A percentile compares a stretch with the other conserved stretches of the same genome.
Evolutionary conservation across 2,329 filamentous ascomycete species (phyloP).

Genomic region (Hawksworthiomyces lignivorus): DNA sequence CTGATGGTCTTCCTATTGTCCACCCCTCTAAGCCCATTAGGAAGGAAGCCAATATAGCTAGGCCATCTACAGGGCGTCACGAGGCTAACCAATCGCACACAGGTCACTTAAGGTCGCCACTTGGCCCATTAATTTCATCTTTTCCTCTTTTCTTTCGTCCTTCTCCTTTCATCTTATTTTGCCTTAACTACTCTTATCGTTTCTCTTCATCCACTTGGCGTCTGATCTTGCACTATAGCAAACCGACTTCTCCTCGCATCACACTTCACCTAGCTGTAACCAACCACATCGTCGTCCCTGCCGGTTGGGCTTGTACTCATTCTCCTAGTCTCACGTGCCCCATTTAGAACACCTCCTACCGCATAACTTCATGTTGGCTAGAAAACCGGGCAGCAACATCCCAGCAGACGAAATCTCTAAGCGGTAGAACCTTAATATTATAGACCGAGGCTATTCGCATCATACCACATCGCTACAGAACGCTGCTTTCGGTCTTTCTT

Average conservation of each 20-base stretch:
- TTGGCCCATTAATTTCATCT: slow-evolving; percentile 5
- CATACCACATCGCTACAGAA: slow-evolving; percentile 1
- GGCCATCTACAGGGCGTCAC: slow-evolving; percentile 12
- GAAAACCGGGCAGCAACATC: slow-evolving; percentile 1
- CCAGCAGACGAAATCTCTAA: not conserved
- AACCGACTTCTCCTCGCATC: not conserved
- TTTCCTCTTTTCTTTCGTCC: not conserved
- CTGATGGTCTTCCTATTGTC: no score
- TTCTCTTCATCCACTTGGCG: not conserved
- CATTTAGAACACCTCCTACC: not conserved
- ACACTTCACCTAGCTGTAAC: not conserved
- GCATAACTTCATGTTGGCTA: not conserved
- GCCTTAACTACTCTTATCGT: no score
- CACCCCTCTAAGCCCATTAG: not conserved
- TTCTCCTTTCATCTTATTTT: not conserved
- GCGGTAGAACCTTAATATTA: not conserved
- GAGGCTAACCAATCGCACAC: slow-evolving; percentile 18
- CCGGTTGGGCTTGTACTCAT: not conserved
- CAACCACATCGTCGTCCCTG: not conserved
- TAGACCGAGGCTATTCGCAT: no score
- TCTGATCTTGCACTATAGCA: no score
- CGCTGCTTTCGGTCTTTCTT: no score
- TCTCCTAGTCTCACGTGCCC: slow-evolving; percentile 3
- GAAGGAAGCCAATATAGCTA: not conserved
- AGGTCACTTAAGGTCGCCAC: slow-evolving; percentile 16